Evolutionary conservation across 345 rosid species (phyloP).

Genomic region (Salix dunnii): DNA sequence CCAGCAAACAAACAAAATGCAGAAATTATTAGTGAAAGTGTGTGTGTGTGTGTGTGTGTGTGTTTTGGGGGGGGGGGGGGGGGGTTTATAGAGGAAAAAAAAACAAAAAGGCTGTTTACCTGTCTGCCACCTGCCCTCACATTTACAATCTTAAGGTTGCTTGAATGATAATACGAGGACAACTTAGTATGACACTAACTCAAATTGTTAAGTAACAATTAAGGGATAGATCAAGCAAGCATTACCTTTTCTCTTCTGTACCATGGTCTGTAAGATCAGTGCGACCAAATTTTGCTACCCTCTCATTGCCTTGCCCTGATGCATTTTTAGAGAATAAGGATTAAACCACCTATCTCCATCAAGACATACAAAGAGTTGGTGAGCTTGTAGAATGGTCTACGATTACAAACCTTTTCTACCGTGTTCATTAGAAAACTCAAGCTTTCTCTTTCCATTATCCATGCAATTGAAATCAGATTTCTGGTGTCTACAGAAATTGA

Average conservation of each 20-base stretch:
- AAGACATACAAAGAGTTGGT: not conserved
- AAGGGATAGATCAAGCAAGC: not conserved
- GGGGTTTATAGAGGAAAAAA: no score
- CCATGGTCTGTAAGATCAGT: constrained; percentile 25
- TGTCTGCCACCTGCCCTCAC: not conserved
- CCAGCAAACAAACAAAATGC: not conserved
- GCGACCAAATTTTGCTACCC: constrained; percentile 26
- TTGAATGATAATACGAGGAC: not conserved
- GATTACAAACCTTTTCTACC: constrained; percentile 48
- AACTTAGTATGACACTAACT: not conserved
- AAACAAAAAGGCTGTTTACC: not conserved
- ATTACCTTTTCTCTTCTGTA: constrained; percentile 50
- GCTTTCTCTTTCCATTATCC: constrained; percentile 48
- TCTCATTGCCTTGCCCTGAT: constrained; percentile 41
- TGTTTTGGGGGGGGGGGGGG: no score
- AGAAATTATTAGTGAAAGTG: not conserved
- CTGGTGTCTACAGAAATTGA: constrained; percentile 43
- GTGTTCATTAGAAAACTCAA: constrained; percentile 34
- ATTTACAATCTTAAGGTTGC: not conserved
- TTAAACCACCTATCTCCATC: not conserved
- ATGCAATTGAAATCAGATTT: constrained; percentile 44
- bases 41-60: no score
- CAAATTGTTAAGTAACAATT: not conserved
- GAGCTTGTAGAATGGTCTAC: not conserved
- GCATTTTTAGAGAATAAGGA: not conserved